These are phyloP conservation scores for Neocucurbitaria cava DNA, from an alignment of 2,329 filamentous ascomycete genomes.

Conservation along the genomic window DNA sequence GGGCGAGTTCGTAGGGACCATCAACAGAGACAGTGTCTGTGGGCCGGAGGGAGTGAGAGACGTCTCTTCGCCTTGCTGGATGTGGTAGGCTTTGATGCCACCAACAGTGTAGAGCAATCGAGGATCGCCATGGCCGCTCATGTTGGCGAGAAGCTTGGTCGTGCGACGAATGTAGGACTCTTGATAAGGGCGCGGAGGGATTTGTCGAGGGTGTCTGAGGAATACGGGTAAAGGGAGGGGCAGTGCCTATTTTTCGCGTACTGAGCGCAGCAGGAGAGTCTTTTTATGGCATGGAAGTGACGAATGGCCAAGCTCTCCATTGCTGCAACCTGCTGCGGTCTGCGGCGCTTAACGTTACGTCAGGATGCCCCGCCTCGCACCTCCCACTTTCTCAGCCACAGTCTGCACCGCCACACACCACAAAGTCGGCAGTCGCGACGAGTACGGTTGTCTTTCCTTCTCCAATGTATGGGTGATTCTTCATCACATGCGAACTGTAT, in stretches of 20 bases:
- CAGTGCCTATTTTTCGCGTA: conserved; percentile 20
- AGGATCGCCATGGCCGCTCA: conserved; percentile 62
- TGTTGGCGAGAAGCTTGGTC: conserved; percentile 31
- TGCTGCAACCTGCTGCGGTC: conserved; percentile 18
- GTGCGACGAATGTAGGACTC: conserved; percentile 1
- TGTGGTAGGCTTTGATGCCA: conserved; percentile 89
- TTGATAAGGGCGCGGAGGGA: not conserved
- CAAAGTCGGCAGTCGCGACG: not conserved
- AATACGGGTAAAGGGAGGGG: conserved; percentile 12
- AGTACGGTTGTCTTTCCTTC: not conserved
- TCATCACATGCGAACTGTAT: conserved; percentile 9
- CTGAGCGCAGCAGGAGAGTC: conserved; percentile 5
- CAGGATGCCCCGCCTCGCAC: conserved; percentile 4
- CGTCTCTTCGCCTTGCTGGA: conserved; percentile 85
- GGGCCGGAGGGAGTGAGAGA: conserved; percentile 83
- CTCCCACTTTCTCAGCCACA: not conserved
- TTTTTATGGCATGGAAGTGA: conserved; percentile 21
- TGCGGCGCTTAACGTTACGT: conserved; percentile 23
- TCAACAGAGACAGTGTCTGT: conserved; percentile 89
- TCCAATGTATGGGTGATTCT: not conserved
- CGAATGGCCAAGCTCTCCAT: conserved; percentile 5
- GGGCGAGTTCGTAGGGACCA: conserved; percentile 89
- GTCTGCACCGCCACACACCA: not conserved
- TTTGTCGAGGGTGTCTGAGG: not conserved
- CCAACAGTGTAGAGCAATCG: conserved; percentile 68